Percentiles rank a stretch among this genome's conserved stretches.
phyloP scores from a whole-genome alignment of 169 alveolate species.

The Plasmodium adleri region DNA sequence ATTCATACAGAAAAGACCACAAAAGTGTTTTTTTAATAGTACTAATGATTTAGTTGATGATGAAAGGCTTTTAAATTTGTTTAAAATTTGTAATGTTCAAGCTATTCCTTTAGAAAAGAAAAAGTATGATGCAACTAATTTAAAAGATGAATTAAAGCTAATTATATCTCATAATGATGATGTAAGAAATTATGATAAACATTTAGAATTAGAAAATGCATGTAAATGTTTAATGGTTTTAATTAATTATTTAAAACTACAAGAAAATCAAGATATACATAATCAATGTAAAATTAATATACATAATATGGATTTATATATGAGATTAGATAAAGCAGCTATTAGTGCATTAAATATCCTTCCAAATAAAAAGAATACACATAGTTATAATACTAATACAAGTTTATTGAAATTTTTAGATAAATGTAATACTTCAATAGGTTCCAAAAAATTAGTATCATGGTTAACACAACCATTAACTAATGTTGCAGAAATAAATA shows the following conservation, averaged over 20 bases:
- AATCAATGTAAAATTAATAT: conserved; percentile 77
- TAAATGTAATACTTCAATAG: conserved; percentile 95
- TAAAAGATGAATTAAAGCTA: conserved; percentile 78
- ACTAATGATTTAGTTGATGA: conserved; percentile 75
- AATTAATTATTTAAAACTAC: conserved; percentile 78
- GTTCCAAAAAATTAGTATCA: conserved; percentile 92
- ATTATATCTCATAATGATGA: conserved; percentile 79
- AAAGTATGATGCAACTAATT: conserved; percentile 77
- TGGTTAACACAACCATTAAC: conserved; percentile 98
- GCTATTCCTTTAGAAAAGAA: conserved; percentile 32
- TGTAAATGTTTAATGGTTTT: conserved; percentile 79
- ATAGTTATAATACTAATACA: conserved; percentile 60
- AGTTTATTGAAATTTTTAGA: conserved; percentile 90
- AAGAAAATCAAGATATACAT: conserved; percentile 77
- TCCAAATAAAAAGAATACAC: conserved; percentile 73
- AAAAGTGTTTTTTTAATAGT: conserved; percentile 66
- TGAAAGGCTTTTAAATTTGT: conserved; percentile 65
- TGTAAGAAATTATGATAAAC: conserved; percentile 82
- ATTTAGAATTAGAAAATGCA: conserved; percentile 78
- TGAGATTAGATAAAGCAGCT: conserved; percentile 86
- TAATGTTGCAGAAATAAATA: conserved; percentile 89
- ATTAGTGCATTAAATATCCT: conserved; percentile 83
- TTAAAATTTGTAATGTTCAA: conserved; percentile 61
- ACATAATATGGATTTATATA: conserved; percentile 80
- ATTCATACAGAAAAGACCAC: conserved; percentile 70